Base-by-base conservation (phyloP, 805 yeast species). In the Kodamaea kaohsiungensis region DNA sequence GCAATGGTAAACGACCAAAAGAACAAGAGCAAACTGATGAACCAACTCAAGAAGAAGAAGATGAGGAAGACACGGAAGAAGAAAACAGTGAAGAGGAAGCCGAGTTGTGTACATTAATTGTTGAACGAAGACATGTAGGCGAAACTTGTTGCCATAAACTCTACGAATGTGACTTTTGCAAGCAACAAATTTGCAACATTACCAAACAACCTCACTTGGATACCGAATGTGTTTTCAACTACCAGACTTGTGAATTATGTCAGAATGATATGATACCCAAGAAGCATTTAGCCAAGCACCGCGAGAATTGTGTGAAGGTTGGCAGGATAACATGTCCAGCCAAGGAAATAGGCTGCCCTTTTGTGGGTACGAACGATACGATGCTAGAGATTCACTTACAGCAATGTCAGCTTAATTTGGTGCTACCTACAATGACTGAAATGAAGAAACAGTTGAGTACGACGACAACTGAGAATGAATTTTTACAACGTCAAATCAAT, bases 311-410 rank as follows among this genome's bases (percentile, higher is more conserved):
- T 55, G 62, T 66, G 16, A 71, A 72, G 51, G 62, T 74, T 12
- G 69, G 71, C 4, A 72, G 73, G 49, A 61, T 75, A 13, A 65
- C 66, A 49, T 82, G 86, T 56, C 82, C 85, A 0, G 84, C 81
- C 0, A 53, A 57, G 16, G 69, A 67, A 27, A 77, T 73, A 49
- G 86, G 86, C 1, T 82, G 86, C 56, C 71, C 67, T 30, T 82
- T 85, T 83, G 59, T 67, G 1, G 79, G 78, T 0, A 63, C 61
- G 35, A 73, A 62, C 42, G 66, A 67, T 37, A 69, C 77, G 1
- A 59, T 75, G 7, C 56, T 74, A 43, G 79, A 74, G 49, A 67
- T 70, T 17, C 79, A 74, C 53, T 25, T 67, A 8, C 65, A 63
- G 17, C 65, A 65, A 49, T 74, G 79, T 55, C 72, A 65, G 33